Evolutionary conservation across 495 filamentous ascomycete species (phyloP).

Genomic region (Penicillium egyptiacum): DNA sequence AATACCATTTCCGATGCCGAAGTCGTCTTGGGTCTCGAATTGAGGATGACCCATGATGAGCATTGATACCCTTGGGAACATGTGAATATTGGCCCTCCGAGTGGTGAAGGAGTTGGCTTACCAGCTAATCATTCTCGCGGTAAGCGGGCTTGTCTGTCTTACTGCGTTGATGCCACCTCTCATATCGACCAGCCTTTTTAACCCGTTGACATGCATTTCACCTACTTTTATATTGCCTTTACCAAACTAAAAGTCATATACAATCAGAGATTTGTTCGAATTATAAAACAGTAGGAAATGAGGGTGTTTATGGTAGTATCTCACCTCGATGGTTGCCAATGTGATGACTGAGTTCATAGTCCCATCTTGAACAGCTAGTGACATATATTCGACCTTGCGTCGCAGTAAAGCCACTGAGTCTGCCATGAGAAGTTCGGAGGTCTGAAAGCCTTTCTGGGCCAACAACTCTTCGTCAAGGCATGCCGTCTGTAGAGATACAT

Average conservation of each 20-base stretch:
- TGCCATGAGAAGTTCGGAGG: constrained; percentile 52
- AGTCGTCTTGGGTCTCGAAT: constrained; percentile 50
- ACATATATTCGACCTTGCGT: constrained; percentile 41
- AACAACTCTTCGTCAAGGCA: constrained; percentile 51
- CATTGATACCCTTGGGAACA: constrained; percentile 48
- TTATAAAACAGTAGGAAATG: not conserved
- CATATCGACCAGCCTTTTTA: constrained; percentile 45
- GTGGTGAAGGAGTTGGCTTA: constrained; percentile 21
- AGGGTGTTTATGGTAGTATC: constrained; percentile 4
- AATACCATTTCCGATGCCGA: constrained; percentile 48
- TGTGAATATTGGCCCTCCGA: constrained; percentile 7
- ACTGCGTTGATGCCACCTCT: constrained; percentile 50
- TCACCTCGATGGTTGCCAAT: constrained; percentile 52
- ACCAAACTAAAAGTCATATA: constrained; percentile 37
- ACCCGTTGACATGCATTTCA: constrained; percentile 52
- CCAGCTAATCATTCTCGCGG: constrained; percentile 54
- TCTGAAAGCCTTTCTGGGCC: constrained; percentile 47
- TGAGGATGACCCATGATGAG: constrained; percentile 49
- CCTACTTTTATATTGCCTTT: constrained; percentile 47
- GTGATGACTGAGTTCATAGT: constrained; percentile 57
- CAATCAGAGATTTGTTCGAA: constrained; percentile 1
- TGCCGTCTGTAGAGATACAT: constrained; percentile 54
- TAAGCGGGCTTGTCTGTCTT: constrained; percentile 49
- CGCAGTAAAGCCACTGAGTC: constrained; percentile 50
- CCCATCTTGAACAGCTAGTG: constrained; percentile 51